These are phyloP conservation scores for Gossypium mustelinum DNA, from an alignment of 345 rosid species.

Conservation along the genomic window DNA sequence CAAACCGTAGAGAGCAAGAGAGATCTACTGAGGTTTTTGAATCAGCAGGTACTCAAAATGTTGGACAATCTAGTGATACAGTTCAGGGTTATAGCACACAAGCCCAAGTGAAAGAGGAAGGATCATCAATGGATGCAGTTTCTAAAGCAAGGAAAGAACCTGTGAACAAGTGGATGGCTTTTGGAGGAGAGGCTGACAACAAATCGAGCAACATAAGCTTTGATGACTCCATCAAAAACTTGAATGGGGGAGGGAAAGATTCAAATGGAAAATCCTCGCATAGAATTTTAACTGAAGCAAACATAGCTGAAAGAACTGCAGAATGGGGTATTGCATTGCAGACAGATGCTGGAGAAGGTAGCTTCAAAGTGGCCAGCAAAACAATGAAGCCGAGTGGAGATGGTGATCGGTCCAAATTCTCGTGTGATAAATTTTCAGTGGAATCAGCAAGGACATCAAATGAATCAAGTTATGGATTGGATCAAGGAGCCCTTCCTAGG, in stretches of 20 bases:
- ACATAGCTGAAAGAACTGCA: conserved; percentile 62
- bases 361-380: conserved; percentile 33
- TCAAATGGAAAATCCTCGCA: conserved; percentile 8
- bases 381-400: conserved; percentile 31
- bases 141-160: conserved; percentile 22
- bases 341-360: conserved; percentile 42
- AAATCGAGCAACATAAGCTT: neutral
- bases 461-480: conserved; percentile 42
- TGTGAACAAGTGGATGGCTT: conserved; percentile 67
- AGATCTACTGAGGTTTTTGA: conserved; percentile 33
- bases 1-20: conserved; percentile 15
- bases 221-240: conserved; percentile 15
- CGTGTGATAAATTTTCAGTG: conserved; percentile 23
- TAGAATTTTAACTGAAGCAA: conserved; percentile 39
- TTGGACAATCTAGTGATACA: conserved; percentile 1
- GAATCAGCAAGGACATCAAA: conserved; percentile 62
- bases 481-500: conserved; percentile 42
- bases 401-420: conserved; percentile 34
- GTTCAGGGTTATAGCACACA: conserved; percentile 14
- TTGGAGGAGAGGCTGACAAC: conserved; percentile 30
- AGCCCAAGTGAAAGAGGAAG: conserved; percentile 12
- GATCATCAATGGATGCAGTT: conserved; percentile 7
- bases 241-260: conserved; percentile 9
- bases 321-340: conserved; percentile 79
- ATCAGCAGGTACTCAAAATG: conserved; percentile 22